Evolutionary conservation across 345 rosid species (phyloP).

Genomic region (Citrus trifoliata): DNA sequence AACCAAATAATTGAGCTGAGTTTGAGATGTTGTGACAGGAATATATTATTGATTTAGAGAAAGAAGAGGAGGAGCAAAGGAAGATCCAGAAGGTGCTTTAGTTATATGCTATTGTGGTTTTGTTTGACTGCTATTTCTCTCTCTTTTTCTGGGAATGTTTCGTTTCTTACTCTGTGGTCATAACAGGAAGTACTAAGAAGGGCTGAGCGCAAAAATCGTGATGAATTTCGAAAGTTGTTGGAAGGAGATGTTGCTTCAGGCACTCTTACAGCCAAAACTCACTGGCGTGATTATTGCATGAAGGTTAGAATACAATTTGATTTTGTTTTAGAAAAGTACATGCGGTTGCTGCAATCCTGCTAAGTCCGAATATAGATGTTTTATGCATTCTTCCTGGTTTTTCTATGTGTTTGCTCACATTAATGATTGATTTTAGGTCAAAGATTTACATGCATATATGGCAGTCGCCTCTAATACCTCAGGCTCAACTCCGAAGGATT

Average conservation of each 20-base stretch:
- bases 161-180: slow-evolving; percentile 15
- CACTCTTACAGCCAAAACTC: slow-evolving; percentile 76
- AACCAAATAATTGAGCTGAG: neutral
- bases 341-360: neutral
- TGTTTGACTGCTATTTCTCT: neutral
- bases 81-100: slow-evolving; percentile 75
- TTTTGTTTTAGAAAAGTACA: slow-evolving; percentile 1
- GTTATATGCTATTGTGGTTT: slow-evolving; percentile 7
- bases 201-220: slow-evolving; percentile 90
- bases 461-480: slow-evolving; percentile 86
- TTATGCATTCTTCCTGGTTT: neutral
- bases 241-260: slow-evolving; percentile 77
- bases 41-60: slow-evolving; percentile 81
- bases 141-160: neutral
- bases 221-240: slow-evolving; percentile 71
- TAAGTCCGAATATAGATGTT: neutral
- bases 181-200: slow-evolving; percentile 82
- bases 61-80: slow-evolving; percentile 88
- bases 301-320: slow-evolving; percentile 45
- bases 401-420: neutral
- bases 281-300: slow-evolving; percentile 81
- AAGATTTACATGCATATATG: slow-evolving; percentile 75
- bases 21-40: slow-evolving; percentile 43
- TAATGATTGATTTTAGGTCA: slow-evolving; percentile 40
- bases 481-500: slow-evolving; percentile 92